Conservation (phyloP, 345 rosid species). For the Pistacia vera region DNA sequence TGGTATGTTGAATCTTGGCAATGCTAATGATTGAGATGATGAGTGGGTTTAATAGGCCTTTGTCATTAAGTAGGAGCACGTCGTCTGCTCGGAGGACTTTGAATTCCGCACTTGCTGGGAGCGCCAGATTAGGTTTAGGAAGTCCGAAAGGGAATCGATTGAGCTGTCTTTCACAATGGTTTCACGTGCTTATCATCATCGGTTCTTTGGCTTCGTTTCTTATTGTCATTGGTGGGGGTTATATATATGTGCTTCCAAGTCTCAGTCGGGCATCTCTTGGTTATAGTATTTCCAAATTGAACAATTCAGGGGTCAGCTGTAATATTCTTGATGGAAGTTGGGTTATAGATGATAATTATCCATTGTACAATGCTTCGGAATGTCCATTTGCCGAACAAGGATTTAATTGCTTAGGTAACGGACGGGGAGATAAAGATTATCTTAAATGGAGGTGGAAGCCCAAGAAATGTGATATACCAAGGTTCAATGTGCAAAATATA, state of each 20-base stretch:
- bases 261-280: constrained; percentile 51
- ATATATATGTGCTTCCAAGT: constrained; percentile 67
- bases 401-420: constrained; percentile 76
- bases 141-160: constrained; percentile 37
- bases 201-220: constrained; percentile 58
- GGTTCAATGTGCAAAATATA: constrained; percentile 45
- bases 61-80: constrained; percentile 44
- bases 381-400: constrained; percentile 82
- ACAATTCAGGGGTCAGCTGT: constrained; percentile 44
- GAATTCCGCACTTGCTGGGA: constrained; percentile 35
- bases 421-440: constrained; percentile 60
- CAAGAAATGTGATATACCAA: constrained; percentile 59
- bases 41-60: constrained; percentile 49
- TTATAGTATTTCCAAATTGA: constrained; percentile 35
- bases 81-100: constrained; percentile 38
- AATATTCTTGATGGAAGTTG: constrained; percentile 63
- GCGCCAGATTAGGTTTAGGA: constrained; percentile 39
- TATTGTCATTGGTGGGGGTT: constrained; percentile 56
- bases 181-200: constrained; percentile 46
- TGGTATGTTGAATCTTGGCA: constrained; percentile 16
- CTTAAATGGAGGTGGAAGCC: constrained; percentile 90
- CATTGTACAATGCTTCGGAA: constrained; percentile 65
- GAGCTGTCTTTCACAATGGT: constrained; percentile 46
- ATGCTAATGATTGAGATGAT: constrained; percentile 40
- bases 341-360: constrained; percentile 62